phyloP scores from a whole-genome alignment of 1,139 yeast species.

The Meyerozyma carpophila region DNA sequence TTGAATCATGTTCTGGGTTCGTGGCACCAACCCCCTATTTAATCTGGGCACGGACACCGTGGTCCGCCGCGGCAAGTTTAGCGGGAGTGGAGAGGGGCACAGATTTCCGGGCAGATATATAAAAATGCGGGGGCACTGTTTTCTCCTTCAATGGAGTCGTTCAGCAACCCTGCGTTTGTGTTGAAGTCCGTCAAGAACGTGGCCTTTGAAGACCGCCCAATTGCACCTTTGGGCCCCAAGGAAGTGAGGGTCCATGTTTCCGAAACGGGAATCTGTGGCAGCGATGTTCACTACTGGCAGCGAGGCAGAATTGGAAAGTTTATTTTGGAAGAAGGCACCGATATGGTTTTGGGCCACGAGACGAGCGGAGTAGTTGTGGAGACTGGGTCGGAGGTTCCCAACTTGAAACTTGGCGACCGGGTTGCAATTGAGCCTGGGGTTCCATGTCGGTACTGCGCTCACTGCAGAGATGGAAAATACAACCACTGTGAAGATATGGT shows the following conservation, averaged over 20 bases:
- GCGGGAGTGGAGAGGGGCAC: not conserved
- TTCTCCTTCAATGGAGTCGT: not conserved
- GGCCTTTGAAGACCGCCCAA: conserved; percentile 1
- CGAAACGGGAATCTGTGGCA: conserved; percentile 6
- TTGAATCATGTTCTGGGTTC: not conserved
- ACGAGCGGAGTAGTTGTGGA: conserved; percentile 4
- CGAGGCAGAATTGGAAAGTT: conserved; percentile 4
- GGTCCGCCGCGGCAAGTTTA: not conserved
- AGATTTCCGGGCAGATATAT: not conserved
- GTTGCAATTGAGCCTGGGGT: conserved; percentile 39
- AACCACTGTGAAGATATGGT: conserved; percentile 3
- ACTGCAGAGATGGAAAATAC: conserved; percentile 1
- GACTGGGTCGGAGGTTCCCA: conserved; percentile 2
- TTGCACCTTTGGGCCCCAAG: not conserved
- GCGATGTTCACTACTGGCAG: conserved; percentile 5
- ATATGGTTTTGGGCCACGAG: conserved; percentile 6
- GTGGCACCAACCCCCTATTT: not conserved
- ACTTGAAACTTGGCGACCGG: not conserved
- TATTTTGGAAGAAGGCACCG: conserved; percentile 1
- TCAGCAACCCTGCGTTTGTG: conserved; percentile 1
- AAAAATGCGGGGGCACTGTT: not conserved
- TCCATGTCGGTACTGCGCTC: conserved; percentile 1
- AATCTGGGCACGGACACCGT: not conserved
- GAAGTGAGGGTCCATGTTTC: conserved; percentile 2
- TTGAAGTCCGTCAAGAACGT: not conserved